phyloP scores from a whole-genome alignment of 164 flowering plant genomes.

The Liquidambar formosana region DNA sequence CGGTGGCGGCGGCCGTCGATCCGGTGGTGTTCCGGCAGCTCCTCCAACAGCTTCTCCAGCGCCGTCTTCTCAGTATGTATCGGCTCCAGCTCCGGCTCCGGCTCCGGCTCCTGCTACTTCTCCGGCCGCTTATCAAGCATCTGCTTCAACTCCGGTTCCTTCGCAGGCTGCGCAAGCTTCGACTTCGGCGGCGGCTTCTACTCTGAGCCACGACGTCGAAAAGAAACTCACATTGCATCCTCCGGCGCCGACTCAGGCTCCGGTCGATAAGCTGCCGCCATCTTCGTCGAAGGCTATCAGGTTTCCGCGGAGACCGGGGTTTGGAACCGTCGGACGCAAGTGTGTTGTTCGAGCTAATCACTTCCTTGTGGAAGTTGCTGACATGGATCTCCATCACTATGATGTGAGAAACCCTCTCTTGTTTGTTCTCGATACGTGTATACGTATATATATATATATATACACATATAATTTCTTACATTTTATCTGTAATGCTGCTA shows the following conservation, averaged over 20 bases:
- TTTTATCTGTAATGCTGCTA: background rate
- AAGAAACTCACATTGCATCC: slow-evolving; percentile 13
- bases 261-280: slow-evolving; percentile 24
- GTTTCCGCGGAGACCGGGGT: slow-evolving; percentile 56
- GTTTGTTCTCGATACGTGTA: slow-evolving; percentile 18
- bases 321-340: slow-evolving; percentile 41
- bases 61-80: background rate
- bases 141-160: background rate
- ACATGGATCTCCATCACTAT: slow-evolving; percentile 54
- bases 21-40: background rate
- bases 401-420: slow-evolving; percentile 48
- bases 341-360: slow-evolving; percentile 65
- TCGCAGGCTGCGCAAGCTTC: slow-evolving; percentile 3
- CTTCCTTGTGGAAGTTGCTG: slow-evolving; percentile 48
- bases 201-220: slow-evolving; percentile 12
- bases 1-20: background rate
- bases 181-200: background rate
- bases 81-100: background rate
- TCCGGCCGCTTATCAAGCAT: background rate
- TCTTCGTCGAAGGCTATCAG: slow-evolving; percentile 34
- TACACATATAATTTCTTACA: background rate
- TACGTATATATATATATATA: background rate
- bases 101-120: background rate
- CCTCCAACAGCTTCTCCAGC: background rate
- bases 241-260: background rate